Percentiles rank a stretch among this genome's conserved stretches.
Evolutionary conservation across 208 protist species (phyloP).

Genomic region (Leishmania gerbilli): DNA sequence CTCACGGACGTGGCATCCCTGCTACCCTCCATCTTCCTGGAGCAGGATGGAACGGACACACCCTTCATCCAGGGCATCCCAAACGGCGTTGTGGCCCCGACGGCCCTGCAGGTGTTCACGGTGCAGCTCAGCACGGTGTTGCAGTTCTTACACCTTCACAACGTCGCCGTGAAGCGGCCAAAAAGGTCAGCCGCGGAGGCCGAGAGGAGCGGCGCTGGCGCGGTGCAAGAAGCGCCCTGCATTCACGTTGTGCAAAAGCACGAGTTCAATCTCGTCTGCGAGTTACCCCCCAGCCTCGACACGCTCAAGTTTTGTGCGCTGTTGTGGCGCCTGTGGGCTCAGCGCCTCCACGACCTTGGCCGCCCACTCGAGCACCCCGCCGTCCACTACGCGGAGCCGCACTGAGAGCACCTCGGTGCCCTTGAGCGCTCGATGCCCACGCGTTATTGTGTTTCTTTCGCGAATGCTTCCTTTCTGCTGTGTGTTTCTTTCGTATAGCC

Average conservation of each 20-base stretch:
- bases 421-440: neutral
- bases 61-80: conserved; percentile 52
- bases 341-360: conserved; percentile 27
- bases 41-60: conserved; percentile 18
- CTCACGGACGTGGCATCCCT: conserved; percentile 52
- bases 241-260: conserved; percentile 30
- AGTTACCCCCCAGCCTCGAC: conserved; percentile 27
- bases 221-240: conserved; percentile 8
- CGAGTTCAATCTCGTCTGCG: conserved; percentile 29
- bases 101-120: conserved; percentile 63
- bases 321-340: conserved; percentile 31
- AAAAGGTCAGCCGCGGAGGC: conserved; percentile 3
- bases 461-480: neutral
- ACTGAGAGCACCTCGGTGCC: conserved; percentile 20
- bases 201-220: neutral
- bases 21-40: conserved; percentile 55
- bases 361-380: conserved; percentile 32
- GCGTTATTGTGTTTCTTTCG: neutral
- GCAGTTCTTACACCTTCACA: conserved; percentile 52
- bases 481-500: neutral
- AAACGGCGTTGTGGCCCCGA: conserved; percentile 46
- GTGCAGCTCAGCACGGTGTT: conserved; percentile 41
- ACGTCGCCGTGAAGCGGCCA: conserved; percentile 44
- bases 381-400: conserved; percentile 34
- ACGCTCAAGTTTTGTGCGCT: conserved; percentile 37